Evolutionary conservation across 306 rosid species (phyloP).

Genomic region (Sicyos baderoa): DNA sequence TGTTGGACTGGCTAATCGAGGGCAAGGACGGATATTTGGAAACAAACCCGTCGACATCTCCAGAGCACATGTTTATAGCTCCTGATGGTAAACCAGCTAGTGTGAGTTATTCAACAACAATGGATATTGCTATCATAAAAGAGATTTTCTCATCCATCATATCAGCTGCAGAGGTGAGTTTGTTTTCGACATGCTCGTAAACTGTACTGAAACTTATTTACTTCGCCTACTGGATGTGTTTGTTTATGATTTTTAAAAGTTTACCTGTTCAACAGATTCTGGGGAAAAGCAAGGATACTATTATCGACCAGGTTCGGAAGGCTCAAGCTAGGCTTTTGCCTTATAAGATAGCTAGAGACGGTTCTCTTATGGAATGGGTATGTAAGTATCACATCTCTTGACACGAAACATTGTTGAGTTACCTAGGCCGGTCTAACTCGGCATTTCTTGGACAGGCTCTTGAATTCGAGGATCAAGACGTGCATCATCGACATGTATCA

Average conservation of each 20-base stretch:
- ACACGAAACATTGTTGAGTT: not conserved
- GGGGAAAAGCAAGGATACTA: slow-evolving; percentile 56
- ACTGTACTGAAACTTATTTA: not conserved
- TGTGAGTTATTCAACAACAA: slow-evolving; percentile 93
- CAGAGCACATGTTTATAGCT: slow-evolving; percentile 46
- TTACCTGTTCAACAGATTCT: slow-evolving; percentile 39
- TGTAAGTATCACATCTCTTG: slow-evolving; percentile 21
- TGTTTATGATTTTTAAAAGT: not conserved
- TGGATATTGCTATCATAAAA: slow-evolving; percentile 33
- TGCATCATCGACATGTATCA: slow-evolving; percentile 73
- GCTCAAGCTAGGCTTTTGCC: slow-evolving; percentile 68
- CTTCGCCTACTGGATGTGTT: not conserved
- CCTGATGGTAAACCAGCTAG: too few species aligned
- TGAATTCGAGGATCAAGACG: slow-evolving; percentile 76
- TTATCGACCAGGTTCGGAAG: slow-evolving; percentile 39
- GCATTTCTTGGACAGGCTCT: slow-evolving; percentile 45
- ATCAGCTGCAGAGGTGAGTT: slow-evolving; percentile 67
- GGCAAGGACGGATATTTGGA: slow-evolving; percentile 68
- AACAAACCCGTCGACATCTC: slow-evolving; percentile 97
- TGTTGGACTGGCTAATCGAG: slow-evolving; percentile 94
- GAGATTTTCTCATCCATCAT: too few species aligned
- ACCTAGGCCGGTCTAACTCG: slow-evolving; percentile 14
- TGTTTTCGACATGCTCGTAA: slow-evolving; percentile 6
- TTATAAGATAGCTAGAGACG: slow-evolving; percentile 67
- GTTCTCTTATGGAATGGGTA: slow-evolving; percentile 95